Conservation (phyloP, 1,284 basidiomycete species). For the Apiotrichum domesticum region DNA sequence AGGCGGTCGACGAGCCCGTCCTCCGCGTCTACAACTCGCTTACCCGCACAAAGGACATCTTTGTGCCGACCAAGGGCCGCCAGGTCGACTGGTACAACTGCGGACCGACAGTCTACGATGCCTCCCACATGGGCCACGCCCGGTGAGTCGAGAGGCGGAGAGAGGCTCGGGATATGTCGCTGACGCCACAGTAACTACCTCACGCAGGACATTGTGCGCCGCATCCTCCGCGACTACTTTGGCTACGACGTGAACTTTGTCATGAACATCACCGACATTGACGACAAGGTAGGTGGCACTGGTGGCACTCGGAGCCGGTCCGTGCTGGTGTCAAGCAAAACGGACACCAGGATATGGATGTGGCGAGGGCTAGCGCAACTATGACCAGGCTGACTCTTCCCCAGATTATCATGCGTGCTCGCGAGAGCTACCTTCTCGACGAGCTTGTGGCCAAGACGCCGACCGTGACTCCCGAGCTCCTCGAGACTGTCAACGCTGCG, state of each 20-base stretch:
- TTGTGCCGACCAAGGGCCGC: conserved; percentile 71
- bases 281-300: conserved; percentile 75
- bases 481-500: conserved; percentile 36
- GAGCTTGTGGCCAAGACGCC: conserved; percentile 36
- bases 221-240: conserved; percentile 93
- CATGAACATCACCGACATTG: conserved; percentile 99
- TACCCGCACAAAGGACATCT: conserved; percentile 84
- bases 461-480: conserved; percentile 32
- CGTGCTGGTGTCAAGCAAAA: no score
- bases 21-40: conserved; percentile 91
- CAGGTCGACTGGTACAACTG: conserved; percentile 98
- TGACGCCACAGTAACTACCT: conserved; percentile 78
- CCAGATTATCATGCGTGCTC: conserved; percentile 83
- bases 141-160: conserved; percentile 54
- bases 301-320: no score
- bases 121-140: conserved; percentile 98
- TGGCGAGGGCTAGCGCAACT: neutral
- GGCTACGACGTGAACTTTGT: conserved; percentile 97
- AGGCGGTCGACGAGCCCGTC: conserved; percentile 41
- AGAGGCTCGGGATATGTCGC: neutral
- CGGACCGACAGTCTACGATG: conserved; percentile 98
- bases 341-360: no score
- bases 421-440: conserved; percentile 70
- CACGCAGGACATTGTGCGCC: conserved; percentile 88
- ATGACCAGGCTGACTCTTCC: conserved; percentile 1